phyloP scores from a whole-genome alignment of 495 filamentous ascomycete genomes.

The Hypoxylon subgilvum region DNA sequence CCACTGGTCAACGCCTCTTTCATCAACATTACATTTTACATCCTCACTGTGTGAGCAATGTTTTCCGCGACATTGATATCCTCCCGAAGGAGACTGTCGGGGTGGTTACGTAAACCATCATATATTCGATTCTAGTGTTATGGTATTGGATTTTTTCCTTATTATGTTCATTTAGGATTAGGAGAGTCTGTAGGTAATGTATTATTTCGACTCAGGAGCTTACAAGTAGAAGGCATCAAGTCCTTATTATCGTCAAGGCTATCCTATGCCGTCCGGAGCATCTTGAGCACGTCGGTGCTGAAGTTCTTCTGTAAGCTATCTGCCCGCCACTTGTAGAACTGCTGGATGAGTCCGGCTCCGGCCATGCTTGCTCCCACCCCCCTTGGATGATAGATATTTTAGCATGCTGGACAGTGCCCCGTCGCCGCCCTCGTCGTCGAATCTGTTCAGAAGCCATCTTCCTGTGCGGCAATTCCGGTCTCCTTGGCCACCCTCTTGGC shows the following conservation, averaged over 20 bases:
- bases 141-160: too few species aligned
- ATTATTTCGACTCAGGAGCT: too few species aligned
- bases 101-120: too few species aligned
- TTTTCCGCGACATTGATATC: too few species aligned
- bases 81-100: too few species aligned
- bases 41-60: too few species aligned
- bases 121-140: too few species aligned
- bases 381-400: slow-evolving; percentile 34
- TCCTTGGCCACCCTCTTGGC: slow-evolving; percentile 12
- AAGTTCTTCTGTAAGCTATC: slow-evolving; percentile 42
- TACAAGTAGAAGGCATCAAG: slow-evolving; percentile 47
- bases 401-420: slow-evolving; percentile 24
- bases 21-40: too few species aligned
- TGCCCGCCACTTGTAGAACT: slow-evolving; percentile 42
- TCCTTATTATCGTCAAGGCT: slow-evolving; percentile 47
- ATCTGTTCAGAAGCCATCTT: slow-evolving; percentile 25
- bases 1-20: too few species aligned
- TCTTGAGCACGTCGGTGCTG: slow-evolving; percentile 43
- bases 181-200: too few species aligned
- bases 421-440: slow-evolving; percentile 26
- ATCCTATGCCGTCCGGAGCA: slow-evolving; percentile 44
- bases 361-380: slow-evolving; percentile 35
- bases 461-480: neutral
- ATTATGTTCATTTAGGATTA: too few species aligned
- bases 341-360: slow-evolving; percentile 38